Percentiles rank a stretch among this genome's conserved stretches.
Conservation (phyloP, 2,329 filamentous ascomycete species). For the Fusarium paranaense region DNA sequence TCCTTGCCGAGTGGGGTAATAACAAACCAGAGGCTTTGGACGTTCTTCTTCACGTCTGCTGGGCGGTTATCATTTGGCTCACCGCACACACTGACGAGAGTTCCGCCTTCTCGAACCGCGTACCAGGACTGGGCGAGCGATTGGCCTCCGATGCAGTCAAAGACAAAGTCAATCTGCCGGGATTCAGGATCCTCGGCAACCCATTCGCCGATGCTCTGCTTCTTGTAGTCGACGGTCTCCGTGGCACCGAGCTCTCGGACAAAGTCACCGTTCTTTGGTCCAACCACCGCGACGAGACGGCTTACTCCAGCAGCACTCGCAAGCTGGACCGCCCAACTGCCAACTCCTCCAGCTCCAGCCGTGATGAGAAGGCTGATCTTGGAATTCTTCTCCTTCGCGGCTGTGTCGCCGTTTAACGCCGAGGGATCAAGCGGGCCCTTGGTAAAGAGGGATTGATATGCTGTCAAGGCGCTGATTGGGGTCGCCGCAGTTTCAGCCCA, state of each 20-base stretch:
- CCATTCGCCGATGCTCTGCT: slow-evolving; percentile 21
- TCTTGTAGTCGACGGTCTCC: slow-evolving; percentile 28
- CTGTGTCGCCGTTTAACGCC: background rate
- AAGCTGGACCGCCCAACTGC: slow-evolving; percentile 29
- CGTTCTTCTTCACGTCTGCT: slow-evolving; percentile 9
- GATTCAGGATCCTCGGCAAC: background rate
- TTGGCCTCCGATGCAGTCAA: slow-evolving; percentile 30
- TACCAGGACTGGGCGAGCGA: slow-evolving; percentile 24
- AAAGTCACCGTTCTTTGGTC: slow-evolving; percentile 9
- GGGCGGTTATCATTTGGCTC: slow-evolving; percentile 23
- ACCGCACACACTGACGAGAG: slow-evolving; percentile 19
- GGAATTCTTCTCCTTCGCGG: background rate
- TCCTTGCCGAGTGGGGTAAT: slow-evolving; percentile 27
- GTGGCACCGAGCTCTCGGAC: slow-evolving; percentile 17
- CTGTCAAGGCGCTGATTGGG: slow-evolving; percentile 55
- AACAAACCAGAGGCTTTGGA: slow-evolving; percentile 20
- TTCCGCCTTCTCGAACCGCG: slow-evolving; percentile 22
- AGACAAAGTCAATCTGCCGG: slow-evolving; percentile 23
- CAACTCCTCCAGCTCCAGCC: slow-evolving; percentile 21
- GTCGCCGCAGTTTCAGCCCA: slow-evolving; percentile 52
- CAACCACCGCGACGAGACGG: background rate
- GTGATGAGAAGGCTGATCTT: slow-evolving; percentile 19
- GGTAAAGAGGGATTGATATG: slow-evolving; percentile 52
- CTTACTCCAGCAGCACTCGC: slow-evolving; percentile 15
- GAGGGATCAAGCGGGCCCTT: slow-evolving; percentile 2